Evolutionary conservation across 305 asterid species (phyloP).

Genomic region (Plantago coronopus): DNA sequence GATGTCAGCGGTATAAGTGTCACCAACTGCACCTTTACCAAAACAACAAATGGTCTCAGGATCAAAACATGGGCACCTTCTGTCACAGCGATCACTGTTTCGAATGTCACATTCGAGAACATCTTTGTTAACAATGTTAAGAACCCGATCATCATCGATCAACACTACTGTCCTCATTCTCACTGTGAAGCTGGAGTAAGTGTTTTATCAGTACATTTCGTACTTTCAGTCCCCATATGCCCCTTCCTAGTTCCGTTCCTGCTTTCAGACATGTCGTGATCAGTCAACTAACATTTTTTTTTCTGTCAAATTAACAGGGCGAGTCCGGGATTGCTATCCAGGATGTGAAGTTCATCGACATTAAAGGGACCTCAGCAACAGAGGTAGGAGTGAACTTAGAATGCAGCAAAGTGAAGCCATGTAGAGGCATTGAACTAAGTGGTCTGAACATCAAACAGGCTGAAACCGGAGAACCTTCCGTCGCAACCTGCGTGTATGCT

Average conservation of each 20-base stretch:
- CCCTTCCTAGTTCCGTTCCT: too few species aligned
- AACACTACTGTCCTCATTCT: conserved; percentile 23
- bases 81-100: neutral
- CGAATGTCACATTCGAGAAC: conserved; percentile 10
- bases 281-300: too few species aligned
- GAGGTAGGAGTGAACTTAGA: conserved; percentile 8
- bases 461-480: conserved; percentile 9
- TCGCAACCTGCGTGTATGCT: conserved; percentile 16
- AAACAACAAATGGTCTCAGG: conserved; percentile 30
- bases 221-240: too few species aligned
- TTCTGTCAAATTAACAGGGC: neutral
- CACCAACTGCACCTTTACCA: conserved; percentile 19
- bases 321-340: conserved; percentile 19
- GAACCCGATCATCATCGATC: conserved; percentile 29
- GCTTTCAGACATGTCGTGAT: too few species aligned
- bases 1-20: conserved; percentile 26
- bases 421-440: conserved; percentile 8
- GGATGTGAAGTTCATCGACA: conserved; percentile 18
- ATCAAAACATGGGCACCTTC: conserved; percentile 29
- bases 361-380: conserved; percentile 17
- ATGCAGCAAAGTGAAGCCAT: conserved; percentile 22
- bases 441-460: conserved; percentile 8
- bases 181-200: conserved; percentile 12
- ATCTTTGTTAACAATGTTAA: conserved; percentile 3
- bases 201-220: neutral